Conservation (phyloP, 2,329 filamentous ascomycete genomes). For the Conoideocrella luteorostrata region DNA sequence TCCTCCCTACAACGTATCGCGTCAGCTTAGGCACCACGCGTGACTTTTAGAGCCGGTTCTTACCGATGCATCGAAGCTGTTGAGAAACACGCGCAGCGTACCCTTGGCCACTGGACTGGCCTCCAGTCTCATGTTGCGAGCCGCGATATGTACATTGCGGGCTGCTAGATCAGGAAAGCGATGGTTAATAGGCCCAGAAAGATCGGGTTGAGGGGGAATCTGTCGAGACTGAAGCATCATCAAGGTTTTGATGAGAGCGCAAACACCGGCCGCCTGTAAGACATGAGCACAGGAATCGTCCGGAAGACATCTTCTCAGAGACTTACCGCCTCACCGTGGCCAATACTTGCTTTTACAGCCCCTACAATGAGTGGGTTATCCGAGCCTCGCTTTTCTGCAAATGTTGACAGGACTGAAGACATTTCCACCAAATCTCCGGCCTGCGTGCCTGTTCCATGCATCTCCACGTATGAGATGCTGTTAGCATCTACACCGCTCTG, state of each 20-base stretch:
- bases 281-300: not conserved
- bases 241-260: conserved; percentile 24
- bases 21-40: not conserved
- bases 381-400: conserved; percentile 15
- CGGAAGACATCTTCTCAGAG: not conserved
- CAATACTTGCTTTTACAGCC: conserved; percentile 55
- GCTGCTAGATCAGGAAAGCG: conserved; percentile 15
- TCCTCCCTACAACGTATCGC: conserved; percentile 14
- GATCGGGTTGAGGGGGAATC: conserved; percentile 18
- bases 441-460: conserved; percentile 84
- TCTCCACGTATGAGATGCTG: conserved; percentile 76
- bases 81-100: conserved; percentile 21
- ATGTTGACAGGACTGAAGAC: conserved; percentile 53
- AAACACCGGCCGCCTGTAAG: conserved; percentile 18
- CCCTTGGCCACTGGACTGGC: not conserved
- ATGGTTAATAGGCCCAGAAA: conserved; percentile 20
- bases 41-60: not conserved
- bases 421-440: conserved; percentile 78
- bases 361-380: conserved; percentile 2
- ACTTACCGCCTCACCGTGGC: conserved; percentile 44
- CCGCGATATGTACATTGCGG: conserved; percentile 27
- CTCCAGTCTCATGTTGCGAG: conserved; percentile 14
- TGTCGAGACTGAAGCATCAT: conserved; percentile 21
- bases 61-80: conserved; percentile 27
- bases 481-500: conserved; percentile 67